phyloP scores from a whole-genome alignment of 805 yeast genomes.

The Sungouiozyma intestinalis region DNA sequence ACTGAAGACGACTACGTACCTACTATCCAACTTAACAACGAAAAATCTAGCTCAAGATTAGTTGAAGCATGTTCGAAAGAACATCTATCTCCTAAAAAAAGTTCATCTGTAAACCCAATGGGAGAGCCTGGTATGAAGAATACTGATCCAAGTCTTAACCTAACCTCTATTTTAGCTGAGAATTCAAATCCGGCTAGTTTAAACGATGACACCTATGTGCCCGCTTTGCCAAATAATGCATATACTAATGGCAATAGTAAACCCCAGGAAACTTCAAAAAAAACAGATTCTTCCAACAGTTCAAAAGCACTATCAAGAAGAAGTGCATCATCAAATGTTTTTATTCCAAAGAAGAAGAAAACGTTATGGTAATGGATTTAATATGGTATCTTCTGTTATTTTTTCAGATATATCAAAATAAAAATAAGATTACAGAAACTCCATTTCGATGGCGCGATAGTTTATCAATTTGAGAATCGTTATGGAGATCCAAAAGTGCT shows the following conservation, averaged over 20 bases:
- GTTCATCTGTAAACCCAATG: no score
- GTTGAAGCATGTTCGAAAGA: neutral
- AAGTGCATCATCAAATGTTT: conserved; percentile 11
- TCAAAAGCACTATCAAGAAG: conserved; percentile 3
- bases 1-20: neutral
- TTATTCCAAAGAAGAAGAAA: conserved; percentile 18
- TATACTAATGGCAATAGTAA: no score
- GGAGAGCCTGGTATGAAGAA: neutral
- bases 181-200: neutral
- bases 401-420: no score
- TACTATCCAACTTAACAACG: neutral
- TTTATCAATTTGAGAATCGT: no score
- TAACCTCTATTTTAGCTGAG: neutral
- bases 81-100: neutral
- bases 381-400: no score
- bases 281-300: neutral
- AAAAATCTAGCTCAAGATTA: neutral
- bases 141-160: neutral
- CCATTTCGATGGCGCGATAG: no score
- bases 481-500: no score
- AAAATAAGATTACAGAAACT: no score
- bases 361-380: no score
- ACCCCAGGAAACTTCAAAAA: neutral
- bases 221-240: neutral
- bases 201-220: neutral